Percentiles rank a stretch among this genome's conserved stretches.
phyloP scores from a whole-genome alignment of 345 rosid genomes.

The Brassica incana region DNA sequence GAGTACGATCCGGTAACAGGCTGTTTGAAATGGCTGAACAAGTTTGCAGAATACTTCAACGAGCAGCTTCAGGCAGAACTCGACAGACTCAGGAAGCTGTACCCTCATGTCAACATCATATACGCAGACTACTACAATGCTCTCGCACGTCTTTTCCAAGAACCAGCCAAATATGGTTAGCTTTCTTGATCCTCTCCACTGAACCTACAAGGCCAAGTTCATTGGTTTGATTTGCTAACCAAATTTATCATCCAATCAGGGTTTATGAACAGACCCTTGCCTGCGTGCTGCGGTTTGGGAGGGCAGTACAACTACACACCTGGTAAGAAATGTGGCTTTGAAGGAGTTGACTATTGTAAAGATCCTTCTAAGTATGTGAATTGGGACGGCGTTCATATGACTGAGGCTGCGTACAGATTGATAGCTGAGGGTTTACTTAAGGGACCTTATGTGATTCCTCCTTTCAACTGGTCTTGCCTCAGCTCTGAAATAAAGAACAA shows the following conservation, averaged over 20 bases:
- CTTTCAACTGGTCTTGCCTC: constrained; percentile 25
- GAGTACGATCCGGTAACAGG: constrained; percentile 46
- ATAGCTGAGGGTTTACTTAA: constrained; percentile 31
- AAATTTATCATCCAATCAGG: constrained; percentile 28
- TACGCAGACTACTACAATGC: constrained; percentile 50
- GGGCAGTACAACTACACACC: neutral
- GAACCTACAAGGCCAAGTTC: neutral
- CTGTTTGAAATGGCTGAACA: constrained; percentile 49
- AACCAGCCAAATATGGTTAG: constrained; percentile 48
- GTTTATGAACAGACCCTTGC: constrained; percentile 21
- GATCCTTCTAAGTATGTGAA: constrained; percentile 43
- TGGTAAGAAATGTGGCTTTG: constrained; percentile 25
- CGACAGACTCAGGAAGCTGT: constrained; percentile 16
- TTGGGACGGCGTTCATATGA: constrained; percentile 50
- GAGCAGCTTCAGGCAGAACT: constrained; percentile 41
- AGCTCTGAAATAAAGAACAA: neutral
- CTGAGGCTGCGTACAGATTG: constrained; percentile 32
- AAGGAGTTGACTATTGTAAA: constrained; percentile 21
- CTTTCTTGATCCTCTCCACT: neutral
- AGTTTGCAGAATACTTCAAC: constrained; percentile 44
- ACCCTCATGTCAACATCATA: constrained; percentile 43
- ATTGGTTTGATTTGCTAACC: neutral
- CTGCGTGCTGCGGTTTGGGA: constrained; percentile 37
- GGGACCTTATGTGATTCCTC: constrained; percentile 21
- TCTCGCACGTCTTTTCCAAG: constrained; percentile 7